Percentiles rank a stretch among this genome's conserved stretches.
These are phyloP conservation scores for Juncus inflexus DNA, from an alignment of 176 grass and related monocot species.

Conservation along the genomic window DNA sequence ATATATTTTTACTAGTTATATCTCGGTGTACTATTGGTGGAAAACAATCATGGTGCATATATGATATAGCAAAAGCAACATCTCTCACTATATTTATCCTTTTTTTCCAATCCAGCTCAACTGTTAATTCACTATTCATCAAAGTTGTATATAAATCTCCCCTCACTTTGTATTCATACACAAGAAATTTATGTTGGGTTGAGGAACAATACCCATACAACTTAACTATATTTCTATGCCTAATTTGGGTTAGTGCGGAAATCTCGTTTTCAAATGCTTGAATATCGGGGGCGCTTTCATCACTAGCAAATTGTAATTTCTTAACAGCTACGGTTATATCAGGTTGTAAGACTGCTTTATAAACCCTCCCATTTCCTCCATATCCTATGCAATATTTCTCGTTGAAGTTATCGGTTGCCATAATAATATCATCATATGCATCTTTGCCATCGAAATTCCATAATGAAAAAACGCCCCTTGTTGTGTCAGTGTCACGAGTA, in stretches of 20 bases:
- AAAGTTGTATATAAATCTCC: slow-evolving; percentile 3
- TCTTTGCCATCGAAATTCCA: slow-evolving; percentile 28
- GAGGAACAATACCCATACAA: slow-evolving; percentile 30
- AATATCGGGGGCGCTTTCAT: not conserved
- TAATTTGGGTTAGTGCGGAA: slow-evolving; percentile 2
- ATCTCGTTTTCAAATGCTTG: slow-evolving; percentile 24
- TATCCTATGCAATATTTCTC: slow-evolving; percentile 16
- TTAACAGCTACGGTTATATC: slow-evolving; percentile 17
- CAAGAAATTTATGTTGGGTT: slow-evolving; percentile 20
- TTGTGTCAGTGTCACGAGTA: too few species aligned
- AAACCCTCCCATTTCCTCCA: slow-evolving; percentile 21
- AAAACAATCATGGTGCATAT: slow-evolving; percentile 56
- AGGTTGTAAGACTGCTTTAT: slow-evolving; percentile 7
- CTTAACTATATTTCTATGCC: slow-evolving; percentile 26
- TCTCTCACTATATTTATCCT: slow-evolving; percentile 14
- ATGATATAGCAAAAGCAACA: slow-evolving; percentile 19
- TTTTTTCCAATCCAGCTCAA: slow-evolving; percentile 22
- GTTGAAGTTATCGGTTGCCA: slow-evolving; percentile 21
- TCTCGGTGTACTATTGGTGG: slow-evolving; percentile 54
- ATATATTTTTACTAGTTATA: slow-evolving; percentile 69
- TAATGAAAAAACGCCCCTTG: too few species aligned
- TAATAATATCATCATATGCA: slow-evolving; percentile 20
- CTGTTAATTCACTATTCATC: not conserved
- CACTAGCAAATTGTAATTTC: not conserved
- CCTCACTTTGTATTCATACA: slow-evolving; percentile 22